Percentiles rank a stretch among this genome's conserved stretches.
Evolutionary conservation across 805 yeast genomes (phyloP).

Genomic region (Yarrowia sp.): DNA sequence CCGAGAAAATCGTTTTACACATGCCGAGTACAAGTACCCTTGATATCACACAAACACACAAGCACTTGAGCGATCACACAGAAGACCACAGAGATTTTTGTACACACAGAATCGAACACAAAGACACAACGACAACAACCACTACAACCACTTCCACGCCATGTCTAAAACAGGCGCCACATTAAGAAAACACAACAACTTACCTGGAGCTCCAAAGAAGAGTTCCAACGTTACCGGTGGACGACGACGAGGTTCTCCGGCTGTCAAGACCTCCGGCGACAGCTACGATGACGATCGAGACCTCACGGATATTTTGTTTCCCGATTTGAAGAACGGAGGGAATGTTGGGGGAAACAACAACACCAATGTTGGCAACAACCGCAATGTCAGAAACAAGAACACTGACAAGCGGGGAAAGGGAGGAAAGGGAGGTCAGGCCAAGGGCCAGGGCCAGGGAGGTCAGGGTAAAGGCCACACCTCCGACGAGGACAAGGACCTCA

Average conservation of each 20-base stretch:
- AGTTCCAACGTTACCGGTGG: not conserved
- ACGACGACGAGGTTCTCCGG: slow-evolving; percentile 20
- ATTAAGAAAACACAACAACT: slow-evolving; percentile 21
- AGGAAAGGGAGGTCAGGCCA: not conserved
- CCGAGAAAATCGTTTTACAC: not conserved
- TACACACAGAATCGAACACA: not conserved
- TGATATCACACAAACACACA: not conserved
- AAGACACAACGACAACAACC: not conserved
- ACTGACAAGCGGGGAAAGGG: not conserved
- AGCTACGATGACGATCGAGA: slow-evolving; percentile 24
- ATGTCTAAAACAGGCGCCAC: slow-evolving; percentile 33
- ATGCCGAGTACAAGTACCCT: slow-evolving; percentile 10
- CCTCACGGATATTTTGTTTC: slow-evolving; percentile 27
- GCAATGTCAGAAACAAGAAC: slow-evolving; percentile 22
- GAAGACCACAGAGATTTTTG: too few relatives aligned
- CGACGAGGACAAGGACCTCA: slow-evolving; percentile 41
- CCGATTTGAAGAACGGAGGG: slow-evolving; percentile 2
- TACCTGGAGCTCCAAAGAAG: slow-evolving; percentile 22
- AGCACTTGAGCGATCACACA: not conserved
- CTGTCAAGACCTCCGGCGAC: not conserved
- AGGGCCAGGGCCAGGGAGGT: slow-evolving; percentile 2
- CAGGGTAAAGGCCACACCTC: not conserved
- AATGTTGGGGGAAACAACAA: not conserved
- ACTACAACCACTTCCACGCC: not conserved
- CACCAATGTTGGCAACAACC: slow-evolving; percentile 6